Percentiles rank a stretch among this genome's conserved stretches.
Conservation (phyloP, 768 basidiomycete species). For the Rhizopogon roseolus region DNA sequence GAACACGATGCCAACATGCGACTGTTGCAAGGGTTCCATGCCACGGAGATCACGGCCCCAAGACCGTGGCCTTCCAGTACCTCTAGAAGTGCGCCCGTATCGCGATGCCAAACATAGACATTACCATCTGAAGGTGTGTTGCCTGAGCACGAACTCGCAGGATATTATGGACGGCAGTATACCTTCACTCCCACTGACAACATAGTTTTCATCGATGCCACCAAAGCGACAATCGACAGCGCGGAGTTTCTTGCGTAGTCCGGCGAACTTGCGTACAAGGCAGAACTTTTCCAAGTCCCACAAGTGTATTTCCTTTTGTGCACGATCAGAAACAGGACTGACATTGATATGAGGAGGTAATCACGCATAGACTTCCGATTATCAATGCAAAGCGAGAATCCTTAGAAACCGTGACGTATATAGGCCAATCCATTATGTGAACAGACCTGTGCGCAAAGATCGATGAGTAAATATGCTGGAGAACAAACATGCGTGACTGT, state of each 20-base stretch:
- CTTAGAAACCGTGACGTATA: conserved; percentile 80
- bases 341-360: conserved; percentile 17
- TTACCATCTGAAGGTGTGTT: conserved; percentile 57
- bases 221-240: conserved; percentile 94
- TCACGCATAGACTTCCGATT: conserved; percentile 82
- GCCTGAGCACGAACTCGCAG: conserved; percentile 2
- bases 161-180: conserved; percentile 12
- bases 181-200: conserved; percentile 97
- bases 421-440: conserved; percentile 72
- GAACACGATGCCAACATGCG: conserved; percentile 96
- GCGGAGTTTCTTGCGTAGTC: conserved; percentile 78
- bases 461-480: conserved; percentile 7
- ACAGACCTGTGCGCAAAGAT: conserved; percentile 44
- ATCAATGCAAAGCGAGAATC: conserved; percentile 87
- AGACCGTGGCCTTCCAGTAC: conserved; percentile 79
- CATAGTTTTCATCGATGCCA: conserved; percentile 80
- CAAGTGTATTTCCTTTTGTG: conserved; percentile 75
- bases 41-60: conserved; percentile 91
- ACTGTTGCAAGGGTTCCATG: conserved; percentile 89
- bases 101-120: conserved; percentile 95
- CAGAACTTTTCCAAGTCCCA: conserved; percentile 74
- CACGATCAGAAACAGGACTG: conserved; percentile 4
- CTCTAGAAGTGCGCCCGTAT: conserved; percentile 77
- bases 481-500: conserved; percentile 26
- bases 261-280: conserved; percentile 75